Evolutionary conservation across 257 asterid genomes (phyloP).

Genomic region (Capsicum rhomboideum): DNA sequence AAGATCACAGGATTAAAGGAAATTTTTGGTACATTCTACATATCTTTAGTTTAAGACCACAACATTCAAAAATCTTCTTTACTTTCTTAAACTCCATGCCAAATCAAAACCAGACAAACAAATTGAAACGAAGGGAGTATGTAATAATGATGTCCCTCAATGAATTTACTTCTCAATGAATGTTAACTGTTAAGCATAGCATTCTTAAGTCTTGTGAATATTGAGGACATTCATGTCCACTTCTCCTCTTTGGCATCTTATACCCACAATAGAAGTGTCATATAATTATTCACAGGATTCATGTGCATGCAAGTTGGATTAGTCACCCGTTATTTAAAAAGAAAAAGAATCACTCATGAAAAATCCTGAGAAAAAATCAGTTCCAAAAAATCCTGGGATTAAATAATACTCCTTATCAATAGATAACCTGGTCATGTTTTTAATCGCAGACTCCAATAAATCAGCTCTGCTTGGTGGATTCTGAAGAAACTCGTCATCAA

Average conservation of each 20-base stretch:
- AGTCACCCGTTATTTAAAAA: background rate
- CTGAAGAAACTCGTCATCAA: slow-evolving; percentile 64
- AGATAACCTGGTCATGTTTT: slow-evolving; percentile 77
- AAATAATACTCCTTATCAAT: slow-evolving; percentile 7
- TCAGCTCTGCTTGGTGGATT: slow-evolving; percentile 84
- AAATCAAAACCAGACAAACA: background rate
- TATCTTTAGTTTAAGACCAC: no score
- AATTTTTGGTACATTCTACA: no score
- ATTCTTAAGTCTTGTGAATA: background rate
- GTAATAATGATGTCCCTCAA: background rate
- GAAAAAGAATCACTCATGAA: background rate
- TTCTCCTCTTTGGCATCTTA: background rate
- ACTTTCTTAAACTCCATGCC: no score
- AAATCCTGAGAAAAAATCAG: background rate
- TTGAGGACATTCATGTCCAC: background rate
- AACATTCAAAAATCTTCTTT: no score
- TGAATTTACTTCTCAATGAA: background rate
- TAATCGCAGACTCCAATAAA: slow-evolving; percentile 66
- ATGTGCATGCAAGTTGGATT: background rate
- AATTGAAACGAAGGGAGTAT: background rate
- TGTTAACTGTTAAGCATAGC: background rate
- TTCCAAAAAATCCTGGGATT: background rate
- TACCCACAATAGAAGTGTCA: background rate
- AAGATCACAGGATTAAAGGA: no score
- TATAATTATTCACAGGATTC: background rate